A percentile compares a stretch with the other conserved stretches of the same genome.
Evolutionary conservation across 2,329 filamentous ascomycete species (phyloP).

Genomic region (Acephala macrosclerotiorum): DNA sequence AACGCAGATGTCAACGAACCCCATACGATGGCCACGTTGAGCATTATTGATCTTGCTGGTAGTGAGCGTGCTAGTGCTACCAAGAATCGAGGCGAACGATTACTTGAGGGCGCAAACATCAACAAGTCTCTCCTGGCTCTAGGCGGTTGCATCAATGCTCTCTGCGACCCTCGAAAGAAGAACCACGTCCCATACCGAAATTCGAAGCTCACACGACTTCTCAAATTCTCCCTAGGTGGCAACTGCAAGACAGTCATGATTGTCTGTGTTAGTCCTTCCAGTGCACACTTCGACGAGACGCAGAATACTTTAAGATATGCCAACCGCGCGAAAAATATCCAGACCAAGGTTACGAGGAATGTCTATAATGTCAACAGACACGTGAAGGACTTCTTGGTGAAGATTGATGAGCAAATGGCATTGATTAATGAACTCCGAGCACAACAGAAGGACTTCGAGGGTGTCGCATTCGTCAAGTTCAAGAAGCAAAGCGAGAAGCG

Average conservation of each 20-base stretch:
- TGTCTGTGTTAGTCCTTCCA: slow-evolving; percentile 96
- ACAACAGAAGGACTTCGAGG: slow-evolving; percentile 89
- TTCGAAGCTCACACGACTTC: slow-evolving; percentile 91
- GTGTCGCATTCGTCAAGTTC: slow-evolving; percentile 84
- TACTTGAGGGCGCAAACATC: slow-evolving; percentile 97
- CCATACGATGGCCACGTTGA: slow-evolving; percentile 96
- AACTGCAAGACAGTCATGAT: slow-evolving; percentile 99
- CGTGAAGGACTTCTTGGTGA: slow-evolving; percentile 98
- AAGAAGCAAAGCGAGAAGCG: slow-evolving; percentile 89
- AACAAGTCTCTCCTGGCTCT: slow-evolving; percentile 96
- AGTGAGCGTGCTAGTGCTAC: slow-evolving; percentile 96
- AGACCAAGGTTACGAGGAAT: slow-evolving; percentile 98
- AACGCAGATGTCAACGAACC: slow-evolving; percentile 93
- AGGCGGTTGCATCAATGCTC: slow-evolving; percentile 96
- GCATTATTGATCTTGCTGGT: slow-evolving; percentile 96
- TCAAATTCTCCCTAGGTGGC: slow-evolving; percentile 96
- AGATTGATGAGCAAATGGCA: slow-evolving; percentile 98
- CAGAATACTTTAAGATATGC: slow-evolving; percentile 98
- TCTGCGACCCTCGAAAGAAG: slow-evolving; percentile 89
- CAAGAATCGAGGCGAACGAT: slow-evolving; percentile 90
- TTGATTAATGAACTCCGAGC: slow-evolving; percentile 95
- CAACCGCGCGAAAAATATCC: slow-evolving; percentile 98
- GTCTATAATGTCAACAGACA: slow-evolving; percentile 99
- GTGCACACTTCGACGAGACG: slow-evolving; percentile 96
- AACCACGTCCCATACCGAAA: slow-evolving; percentile 98